These are phyloP conservation scores for Heterobasidion occidentale DNA, from an alignment of 1,284 basidiomycete genomes.

Conservation along the genomic window DNA sequence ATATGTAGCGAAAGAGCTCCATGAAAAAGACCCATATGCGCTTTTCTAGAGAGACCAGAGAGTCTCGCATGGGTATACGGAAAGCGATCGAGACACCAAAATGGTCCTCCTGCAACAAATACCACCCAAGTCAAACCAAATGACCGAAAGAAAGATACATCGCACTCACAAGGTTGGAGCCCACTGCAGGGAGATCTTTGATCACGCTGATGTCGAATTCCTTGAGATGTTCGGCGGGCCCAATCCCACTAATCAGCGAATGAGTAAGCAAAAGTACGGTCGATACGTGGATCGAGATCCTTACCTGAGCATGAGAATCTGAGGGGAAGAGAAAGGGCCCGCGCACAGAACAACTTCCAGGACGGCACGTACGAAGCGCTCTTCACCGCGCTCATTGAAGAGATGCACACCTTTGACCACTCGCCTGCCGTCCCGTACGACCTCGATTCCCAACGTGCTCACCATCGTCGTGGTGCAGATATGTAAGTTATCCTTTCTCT, in stretches of 20 bases:
- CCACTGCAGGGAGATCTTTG: conserved; percentile 46
- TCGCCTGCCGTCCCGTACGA: neutral
- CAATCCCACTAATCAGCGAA: conserved; percentile 33
- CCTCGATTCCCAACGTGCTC: conserved; percentile 9
- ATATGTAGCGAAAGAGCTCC: conserved; percentile 14
- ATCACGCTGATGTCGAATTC: conserved; percentile 37
- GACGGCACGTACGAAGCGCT: conserved; percentile 13
- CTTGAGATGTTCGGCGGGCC: conserved; percentile 42
- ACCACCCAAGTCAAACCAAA: conserved; percentile 9
- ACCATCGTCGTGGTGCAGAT: conserved; percentile 21
- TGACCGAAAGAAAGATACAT: neutral
- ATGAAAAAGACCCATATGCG: conserved; percentile 17
- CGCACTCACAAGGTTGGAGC: conserved; percentile 30
- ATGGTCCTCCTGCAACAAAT: conserved; percentile 24
- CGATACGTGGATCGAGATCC: neutral
- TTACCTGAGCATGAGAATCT: conserved; percentile 26
- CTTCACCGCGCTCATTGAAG: conserved; percentile 3
- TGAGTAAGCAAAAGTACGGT: no score
- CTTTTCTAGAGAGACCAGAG: conserved; percentile 15
- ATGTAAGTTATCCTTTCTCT: conserved; percentile 14
- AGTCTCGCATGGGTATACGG: conserved; percentile 18
- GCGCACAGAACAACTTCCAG: conserved; percentile 23
- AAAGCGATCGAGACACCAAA: conserved; percentile 17
- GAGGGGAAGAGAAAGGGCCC: conserved; percentile 25
- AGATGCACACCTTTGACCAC: conserved; percentile 11